Base-by-base conservation (phyloP, 2,329 filamentous ascomycete species). In the Sarocladiaceae sp. region DNA sequence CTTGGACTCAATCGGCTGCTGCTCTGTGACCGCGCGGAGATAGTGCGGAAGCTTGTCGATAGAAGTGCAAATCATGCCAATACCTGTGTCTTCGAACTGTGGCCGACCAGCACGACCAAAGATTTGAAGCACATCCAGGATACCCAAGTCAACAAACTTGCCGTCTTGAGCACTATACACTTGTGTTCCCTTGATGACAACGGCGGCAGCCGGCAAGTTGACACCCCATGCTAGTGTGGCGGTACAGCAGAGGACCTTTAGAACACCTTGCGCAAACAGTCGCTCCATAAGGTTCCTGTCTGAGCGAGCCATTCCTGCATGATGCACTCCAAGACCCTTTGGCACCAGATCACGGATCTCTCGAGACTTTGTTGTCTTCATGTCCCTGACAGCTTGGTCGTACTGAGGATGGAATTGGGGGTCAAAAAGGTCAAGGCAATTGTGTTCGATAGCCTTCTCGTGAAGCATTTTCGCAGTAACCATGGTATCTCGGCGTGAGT, bases 221-320 rank as follows among this genome's bases (percentile, higher is more conserved):
- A 98, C 91, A 81, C 93, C 93, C 93, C 93, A 98, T 1, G 93
- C 93, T 20, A 98, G 74, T 1, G 93, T 98, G 10, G 93, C 93
- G 2, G 93, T 98, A 80, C 94, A 98, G 72, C 91, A 97, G 18
- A 98, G 82, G 1, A 98, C 90, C 62, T 93, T 95, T 54, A 97
- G 78, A n/a, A 97, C 83, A 20, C 93, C 94, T 53, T 94, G 85
- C 3, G 75, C 80, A 54, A 98, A 98, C 13, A 97, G 75, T 15
- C 88, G 81, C 62, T 98, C 94, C 72, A 96, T 88, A n/a, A 96
- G 68, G 54, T 98, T 98, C 50, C 93, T 78, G 63, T 98, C 94
- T 3, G 90, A 85, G 51, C 94, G 81, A 46, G 89, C 83, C 88
- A 99, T 95, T 44, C 94, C 94, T 5, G 93, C 93, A 61, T 99